These are phyloP conservation scores for Colletotrichum sp. DNA, from an alignment of 2,329 filamentous ascomycete species.

Conservation along the genomic window DNA sequence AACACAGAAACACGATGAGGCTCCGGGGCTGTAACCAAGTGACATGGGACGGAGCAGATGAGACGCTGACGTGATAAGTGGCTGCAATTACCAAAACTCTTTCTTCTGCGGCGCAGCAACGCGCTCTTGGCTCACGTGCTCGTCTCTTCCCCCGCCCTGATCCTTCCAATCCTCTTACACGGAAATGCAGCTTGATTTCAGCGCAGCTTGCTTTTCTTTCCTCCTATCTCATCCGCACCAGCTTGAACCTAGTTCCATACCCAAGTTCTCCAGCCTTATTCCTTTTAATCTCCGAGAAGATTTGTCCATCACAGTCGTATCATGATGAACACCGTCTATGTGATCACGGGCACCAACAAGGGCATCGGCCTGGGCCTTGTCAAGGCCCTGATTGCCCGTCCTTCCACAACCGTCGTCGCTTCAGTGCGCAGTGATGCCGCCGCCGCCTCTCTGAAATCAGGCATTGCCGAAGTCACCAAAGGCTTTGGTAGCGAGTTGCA, in stretches of 20 bases:
- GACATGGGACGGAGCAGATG: neutral
- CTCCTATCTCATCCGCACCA: neutral
- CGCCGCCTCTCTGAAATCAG: slow-evolving; percentile 12
- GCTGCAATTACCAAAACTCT: neutral
- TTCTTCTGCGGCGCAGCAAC: neutral
- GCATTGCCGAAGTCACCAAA: slow-evolving; percentile 24
- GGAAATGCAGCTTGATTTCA: neutral
- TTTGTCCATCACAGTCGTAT: neutral
- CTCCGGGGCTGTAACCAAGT: neutral
- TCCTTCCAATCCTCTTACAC: neutral
- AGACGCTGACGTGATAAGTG: slow-evolving; percentile 4
- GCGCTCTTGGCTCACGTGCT: neutral
- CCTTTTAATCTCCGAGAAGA: neutral
- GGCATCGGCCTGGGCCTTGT: slow-evolving; percentile 44
- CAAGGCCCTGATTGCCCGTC: slow-evolving; percentile 44
- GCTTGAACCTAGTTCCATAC: neutral
- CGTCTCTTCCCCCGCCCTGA: neutral
- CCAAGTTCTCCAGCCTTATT: neutral
- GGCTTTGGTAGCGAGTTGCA: slow-evolving; percentile 33
- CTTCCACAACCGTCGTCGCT: slow-evolving; percentile 54
- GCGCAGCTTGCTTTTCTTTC: neutral
- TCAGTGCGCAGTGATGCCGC: slow-evolving; percentile 34
- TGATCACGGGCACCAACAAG: slow-evolving; percentile 45
- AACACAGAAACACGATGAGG: neutral
- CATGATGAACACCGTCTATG: slow-evolving; percentile 32